A percentile compares a stretch with the other conserved stretches of the same genome.
These are phyloP conservation scores for Tuber aestivum DNA, from an alignment of 495 filamentous ascomycete species.

Conservation along the genomic window DNA sequence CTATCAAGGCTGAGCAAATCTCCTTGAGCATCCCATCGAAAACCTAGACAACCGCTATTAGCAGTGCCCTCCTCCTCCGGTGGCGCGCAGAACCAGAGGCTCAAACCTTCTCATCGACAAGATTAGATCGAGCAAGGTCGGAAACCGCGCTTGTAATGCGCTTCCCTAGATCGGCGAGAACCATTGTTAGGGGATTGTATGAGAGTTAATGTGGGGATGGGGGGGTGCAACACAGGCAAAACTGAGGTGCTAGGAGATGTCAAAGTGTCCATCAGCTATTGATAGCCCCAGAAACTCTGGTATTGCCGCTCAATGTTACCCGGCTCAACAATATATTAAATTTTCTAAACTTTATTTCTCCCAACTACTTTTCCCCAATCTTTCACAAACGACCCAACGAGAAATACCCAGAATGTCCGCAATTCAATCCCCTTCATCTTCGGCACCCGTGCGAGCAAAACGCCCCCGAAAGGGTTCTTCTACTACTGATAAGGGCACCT, in stretches of 20 bases:
- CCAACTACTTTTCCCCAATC: not conserved
- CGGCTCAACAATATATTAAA: constrained; percentile 1
- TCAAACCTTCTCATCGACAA: constrained; percentile 88
- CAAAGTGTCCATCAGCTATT: constrained; percentile 22
- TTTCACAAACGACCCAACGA: constrained; percentile 6
- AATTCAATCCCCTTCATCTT: constrained; percentile 16
- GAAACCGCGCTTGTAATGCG: constrained; percentile 95
- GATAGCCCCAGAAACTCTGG: constrained; percentile 13
- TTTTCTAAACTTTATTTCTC: constrained; percentile 3
- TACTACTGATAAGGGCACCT: not conserved
- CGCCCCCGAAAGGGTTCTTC: constrained; percentile 1
- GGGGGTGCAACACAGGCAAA: constrained; percentile 17
- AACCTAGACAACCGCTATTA: constrained; percentile 53
- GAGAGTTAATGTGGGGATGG: constrained; percentile 25
- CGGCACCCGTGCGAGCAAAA: constrained; percentile 18
- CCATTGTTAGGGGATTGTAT: constrained; percentile 55
- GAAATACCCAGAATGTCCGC: constrained; percentile 21
- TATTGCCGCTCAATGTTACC: constrained; percentile 26
- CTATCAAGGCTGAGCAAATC: constrained; percentile 86
- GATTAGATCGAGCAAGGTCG: constrained; percentile 83
- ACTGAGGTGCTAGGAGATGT: constrained; percentile 8
- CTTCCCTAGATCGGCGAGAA: constrained; percentile 96
- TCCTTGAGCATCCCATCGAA: constrained; percentile 98
- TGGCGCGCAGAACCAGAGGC: constrained; percentile 18
- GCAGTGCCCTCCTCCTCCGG: constrained; percentile 3